Conservation (phyloP, 306 rosid genomes). For the Fagus sylvatica region DNA sequence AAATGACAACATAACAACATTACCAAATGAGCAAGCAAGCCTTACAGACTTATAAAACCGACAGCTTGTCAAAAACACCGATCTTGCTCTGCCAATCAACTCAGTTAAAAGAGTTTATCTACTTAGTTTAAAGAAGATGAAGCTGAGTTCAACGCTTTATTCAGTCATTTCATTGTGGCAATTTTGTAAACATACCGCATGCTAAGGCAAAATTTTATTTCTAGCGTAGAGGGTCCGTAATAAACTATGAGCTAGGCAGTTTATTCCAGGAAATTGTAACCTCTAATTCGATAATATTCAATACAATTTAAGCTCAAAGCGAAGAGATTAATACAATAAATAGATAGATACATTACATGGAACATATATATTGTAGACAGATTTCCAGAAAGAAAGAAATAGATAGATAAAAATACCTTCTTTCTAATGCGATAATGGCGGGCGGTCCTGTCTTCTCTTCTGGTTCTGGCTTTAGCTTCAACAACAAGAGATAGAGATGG, state of each 20-base stretch:
- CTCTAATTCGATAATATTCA: neutral
- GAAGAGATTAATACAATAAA: neutral
- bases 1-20: neutral
- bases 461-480: slow-evolving; percentile 50
- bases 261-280: neutral
- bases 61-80: neutral
- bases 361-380: neutral
- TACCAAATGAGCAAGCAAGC: neutral
- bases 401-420: slow-evolving; percentile 32
- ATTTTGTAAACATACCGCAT: neutral
- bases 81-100: neutral
- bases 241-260: neutral
- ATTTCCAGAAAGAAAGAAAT: neutral
- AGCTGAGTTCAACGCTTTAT: neutral
- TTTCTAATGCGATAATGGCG: slow-evolving; percentile 68
- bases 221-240: neutral
- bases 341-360: too few species aligned
- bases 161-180: neutral
- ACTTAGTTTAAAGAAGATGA: neutral
- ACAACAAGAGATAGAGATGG: slow-evolving; percentile 38
- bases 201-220: neutral
- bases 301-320: neutral
- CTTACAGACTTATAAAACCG: neutral
- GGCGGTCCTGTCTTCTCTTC: slow-evolving; percentile 65
- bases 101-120: neutral